Base-by-base conservation (phyloP, 495 filamentous ascomycete species). In the Chaetomium cochliodes region DNA sequence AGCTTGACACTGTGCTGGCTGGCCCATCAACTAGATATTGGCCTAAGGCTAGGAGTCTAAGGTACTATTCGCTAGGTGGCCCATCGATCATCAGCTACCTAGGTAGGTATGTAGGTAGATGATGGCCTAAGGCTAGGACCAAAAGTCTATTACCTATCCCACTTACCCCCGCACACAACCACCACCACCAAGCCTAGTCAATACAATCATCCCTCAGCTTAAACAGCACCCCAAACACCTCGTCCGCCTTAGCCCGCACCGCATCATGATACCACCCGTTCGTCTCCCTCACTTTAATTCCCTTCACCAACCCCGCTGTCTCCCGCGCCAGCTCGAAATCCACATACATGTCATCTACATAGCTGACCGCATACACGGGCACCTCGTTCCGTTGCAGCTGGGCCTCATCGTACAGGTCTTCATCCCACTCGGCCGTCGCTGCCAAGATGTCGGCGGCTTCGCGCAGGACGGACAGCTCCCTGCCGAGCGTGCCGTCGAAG, bases 321-420 rank as follows among this genome's bases (percentile, higher is more conserved):
- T 86, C 87, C 62, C 84, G 77, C 0, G 90, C 84, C 12, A 92
- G 74, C 26, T 87, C 87, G 66, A 83, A 90, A 66, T 93, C 87
- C 37, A 98, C 93, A 69, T 96, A 97, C 92, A 98, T 97, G 74
- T 98, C 93, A 62, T 97, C 90, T 0, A 91, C 70, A 63, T 87
- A 98, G n/a, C 83, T 87, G 0, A 90, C 90, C 7, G 91, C 88
- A 67, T 96, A 97, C 0, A 97, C 90, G 0, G 94, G 93, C 0
- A 97, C 92, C 64, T 88, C 80, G 69, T 97, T 97, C 66, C 84
- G 80, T 7, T 81, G 82, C 22, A 97, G 81, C 70, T 90, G 86
- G 11, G 79, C 81, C 64, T 86, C 81, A 70, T 94, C 85, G 70
- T 96, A 97, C 3, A 98, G 82, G 2, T 80, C 75, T 1, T 87